phyloP scores from a whole-genome alignment of 2,329 filamentous ascomycete genomes.

The Fusarium mundagurra region DNA sequence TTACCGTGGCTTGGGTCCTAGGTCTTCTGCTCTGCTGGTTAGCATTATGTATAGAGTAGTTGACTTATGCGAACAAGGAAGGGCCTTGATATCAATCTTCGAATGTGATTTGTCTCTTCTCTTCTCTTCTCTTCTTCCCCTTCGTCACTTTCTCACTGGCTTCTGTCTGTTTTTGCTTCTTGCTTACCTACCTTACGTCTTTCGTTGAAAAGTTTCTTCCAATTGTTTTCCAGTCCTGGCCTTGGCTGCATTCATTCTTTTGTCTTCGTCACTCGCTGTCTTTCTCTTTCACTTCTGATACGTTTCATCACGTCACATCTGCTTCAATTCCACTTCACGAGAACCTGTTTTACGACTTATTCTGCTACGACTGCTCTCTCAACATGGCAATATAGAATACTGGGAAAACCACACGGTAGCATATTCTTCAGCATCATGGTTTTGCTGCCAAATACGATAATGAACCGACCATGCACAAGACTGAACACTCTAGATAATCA shows the following conservation, averaged over 20 bases:
- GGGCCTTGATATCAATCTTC: constrained; percentile 26
- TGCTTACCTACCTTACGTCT: constrained; percentile 27
- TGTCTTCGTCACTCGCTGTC: not conserved
- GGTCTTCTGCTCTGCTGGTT: not conserved
- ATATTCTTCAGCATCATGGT: constrained; percentile 26
- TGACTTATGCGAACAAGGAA: constrained; percentile 32
- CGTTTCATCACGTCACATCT: constrained; percentile 7
- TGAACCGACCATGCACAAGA: constrained; percentile 21
- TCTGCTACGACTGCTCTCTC: not conserved
- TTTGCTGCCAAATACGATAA: constrained; percentile 12
- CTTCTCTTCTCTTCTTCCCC: not conserved
- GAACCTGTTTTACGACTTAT: not conserved
- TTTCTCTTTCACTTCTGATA: not conserved
- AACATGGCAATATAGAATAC: constrained; percentile 25
- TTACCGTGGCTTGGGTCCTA: not conserved
- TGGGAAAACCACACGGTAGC: constrained; percentile 8
- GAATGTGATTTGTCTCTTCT: constrained; percentile 24
- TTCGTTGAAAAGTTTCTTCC: constrained; percentile 15
- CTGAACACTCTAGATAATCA: constrained; percentile 17
- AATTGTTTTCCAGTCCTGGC: constrained; percentile 28
- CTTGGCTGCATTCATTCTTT: constrained; percentile 37
- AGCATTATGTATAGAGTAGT: not conserved
- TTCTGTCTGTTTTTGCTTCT: constrained; percentile 19
- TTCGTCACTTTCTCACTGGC: not conserved
- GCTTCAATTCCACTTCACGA: constrained; percentile 1